These are phyloP conservation scores for Tulasnella sp. DNA, from an alignment of 768 basidiomycete species.

Conservation along the genomic window DNA sequence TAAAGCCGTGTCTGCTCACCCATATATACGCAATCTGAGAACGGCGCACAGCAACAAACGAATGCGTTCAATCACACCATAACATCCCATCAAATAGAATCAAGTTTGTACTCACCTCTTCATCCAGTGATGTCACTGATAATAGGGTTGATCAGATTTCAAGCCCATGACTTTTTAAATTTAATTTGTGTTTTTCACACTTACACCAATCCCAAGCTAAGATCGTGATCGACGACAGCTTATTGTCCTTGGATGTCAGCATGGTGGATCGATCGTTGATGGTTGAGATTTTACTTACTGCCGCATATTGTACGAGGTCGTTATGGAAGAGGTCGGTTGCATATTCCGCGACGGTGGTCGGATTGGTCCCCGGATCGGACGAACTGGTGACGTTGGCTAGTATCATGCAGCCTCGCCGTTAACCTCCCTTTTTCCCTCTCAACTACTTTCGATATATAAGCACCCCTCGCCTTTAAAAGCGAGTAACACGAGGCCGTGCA, in stretches of 20 bases:
- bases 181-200: not conserved
- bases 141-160: not conserved
- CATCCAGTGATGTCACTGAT: not conserved
- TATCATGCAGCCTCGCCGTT: too few species aligned
- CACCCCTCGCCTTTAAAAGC: too few species aligned
- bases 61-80: too few species aligned
- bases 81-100: not conserved
- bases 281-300: too few species aligned
- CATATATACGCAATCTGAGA: conserved; percentile 1
- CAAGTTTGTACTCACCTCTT: not conserved
- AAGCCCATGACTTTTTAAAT: not conserved
- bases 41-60: too few species aligned
- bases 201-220: conserved; percentile 8
- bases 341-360: not conserved
- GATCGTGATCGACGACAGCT: not conserved
- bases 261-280: too few species aligned
- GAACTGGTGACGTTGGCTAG: too few species aligned
- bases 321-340: not conserved
- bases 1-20: not conserved
- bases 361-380: too few species aligned
- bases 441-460: too few species aligned
- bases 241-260: not conserved
- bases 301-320: not conserved
- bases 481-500: too few species aligned
- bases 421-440: too few species aligned